Evolutionary conservation across 805 yeast species (phyloP), one percentile per base, ranked within the genome.

Genomic region (Myxozyma mucilagina): DNA sequence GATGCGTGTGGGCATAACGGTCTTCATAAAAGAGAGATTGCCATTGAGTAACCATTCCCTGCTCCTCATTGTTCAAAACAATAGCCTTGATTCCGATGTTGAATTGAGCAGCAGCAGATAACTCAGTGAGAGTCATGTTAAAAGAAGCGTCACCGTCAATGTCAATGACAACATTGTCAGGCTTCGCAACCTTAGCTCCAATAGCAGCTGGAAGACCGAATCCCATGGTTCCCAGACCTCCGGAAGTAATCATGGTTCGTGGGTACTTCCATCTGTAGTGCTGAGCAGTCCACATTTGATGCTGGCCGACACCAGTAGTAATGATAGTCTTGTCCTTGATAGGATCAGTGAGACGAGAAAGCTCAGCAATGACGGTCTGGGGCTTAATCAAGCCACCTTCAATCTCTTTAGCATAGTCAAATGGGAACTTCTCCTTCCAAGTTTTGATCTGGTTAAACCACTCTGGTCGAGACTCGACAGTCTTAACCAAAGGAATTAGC

Each of bases 221-320:
- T 64, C 99, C 99, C 99, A 93, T 93, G 60, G 99, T 93, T 71
- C 99, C 99, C 71, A 93, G 83, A 70, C 99, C 99, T 78, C 99
- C 99, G 53, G 97, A 90, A n/a, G 98, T 91, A 75, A 93, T 88
- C 79, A 94, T 87, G 53, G 96, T 82, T 76, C 98, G 85, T 70
- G 99, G 99, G 65, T 83, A 78, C 64, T 86, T 87, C 97, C 97
- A 93, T 55, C 91, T 84, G 85, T 89, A 92, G 77, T 91, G 92
- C 79, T 94, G 99, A 34, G 98, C 98, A 42, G 98, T 96, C 99
- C 99, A 93, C 99, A 93, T 93, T 80, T 93, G 99, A 82, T 93
- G 99, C 81, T 94, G 99, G 63, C 99, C 99, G 56, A 94, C 98
- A 82, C 99, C 99, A 41, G 99, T 94, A 56, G 98, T 88, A 69